Evolutionary conservation across 176 grass and related monocot genomes (phyloP).

Genomic region (Aegilops speltoides): DNA sequence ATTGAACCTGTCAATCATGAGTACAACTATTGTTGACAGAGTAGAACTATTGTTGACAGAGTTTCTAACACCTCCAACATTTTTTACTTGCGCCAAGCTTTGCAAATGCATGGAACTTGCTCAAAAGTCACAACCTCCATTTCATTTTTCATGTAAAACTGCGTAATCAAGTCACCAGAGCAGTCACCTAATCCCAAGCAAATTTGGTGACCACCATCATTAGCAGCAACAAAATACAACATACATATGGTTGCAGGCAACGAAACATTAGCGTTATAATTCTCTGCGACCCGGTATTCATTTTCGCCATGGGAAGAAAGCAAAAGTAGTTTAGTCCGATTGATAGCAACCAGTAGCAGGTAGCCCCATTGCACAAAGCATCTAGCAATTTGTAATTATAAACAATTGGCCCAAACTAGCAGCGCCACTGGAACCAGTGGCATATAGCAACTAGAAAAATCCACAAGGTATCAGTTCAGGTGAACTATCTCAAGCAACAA

Average conservation of each 20-base stretch:
- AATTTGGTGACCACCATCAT: neutral
- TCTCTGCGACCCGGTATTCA: neutral
- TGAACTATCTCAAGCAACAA: constrained; percentile 4
- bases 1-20: constrained; percentile 5
- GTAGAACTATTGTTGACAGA: neutral
- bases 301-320: constrained; percentile 11
- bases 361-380: neutral
- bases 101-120: neutral
- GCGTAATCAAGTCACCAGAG: constrained; percentile 4
- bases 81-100: neutral
- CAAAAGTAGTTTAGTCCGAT: neutral
- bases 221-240: constrained; percentile 2
- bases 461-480: neutral
- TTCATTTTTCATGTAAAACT: neutral
- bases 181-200: neutral
- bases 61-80: neutral
- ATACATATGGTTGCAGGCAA: neutral
- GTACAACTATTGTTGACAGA: neutral
- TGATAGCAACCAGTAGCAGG: neutral
- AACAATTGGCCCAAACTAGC: neutral
- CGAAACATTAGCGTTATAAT: neutral
- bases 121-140: neutral
- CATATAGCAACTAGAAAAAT: neutral
- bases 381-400: constrained; percentile 19
- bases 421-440: neutral